These are phyloP conservation scores for Aspergillus quadrilineatus DNA, from an alignment of 2,329 filamentous ascomycete species.

Conservation along the genomic window DNA sequence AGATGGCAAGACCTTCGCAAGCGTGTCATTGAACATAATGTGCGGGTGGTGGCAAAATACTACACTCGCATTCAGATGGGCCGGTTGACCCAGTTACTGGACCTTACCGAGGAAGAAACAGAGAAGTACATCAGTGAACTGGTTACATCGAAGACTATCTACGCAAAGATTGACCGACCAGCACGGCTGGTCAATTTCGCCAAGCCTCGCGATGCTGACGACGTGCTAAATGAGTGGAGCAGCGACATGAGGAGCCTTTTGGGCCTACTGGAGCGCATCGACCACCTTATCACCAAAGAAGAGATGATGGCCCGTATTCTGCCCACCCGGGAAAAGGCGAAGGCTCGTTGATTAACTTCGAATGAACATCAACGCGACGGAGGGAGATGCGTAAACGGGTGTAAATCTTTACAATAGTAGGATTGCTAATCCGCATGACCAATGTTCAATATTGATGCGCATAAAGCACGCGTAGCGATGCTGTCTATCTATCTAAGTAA, in stretches of 20 bases:
- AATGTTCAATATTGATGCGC: neutral
- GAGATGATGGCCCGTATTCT: slow-evolving; percentile 99
- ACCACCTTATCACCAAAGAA: slow-evolving; percentile 98
- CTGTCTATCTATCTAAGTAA: slow-evolving; percentile 8
- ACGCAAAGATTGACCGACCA: slow-evolving; percentile 93
- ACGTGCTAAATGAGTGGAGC: slow-evolving; percentile 97
- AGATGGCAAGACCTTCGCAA: slow-evolving; percentile 95
- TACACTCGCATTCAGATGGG: slow-evolving; percentile 96
- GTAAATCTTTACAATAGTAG: slow-evolving; percentile 35
- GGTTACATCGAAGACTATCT: slow-evolving; percentile 96
- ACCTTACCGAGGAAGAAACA: slow-evolving; percentile 91
- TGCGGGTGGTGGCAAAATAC: slow-evolving; percentile 96
- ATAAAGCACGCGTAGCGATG: neutral
- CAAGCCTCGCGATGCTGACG: slow-evolving; percentile 90
- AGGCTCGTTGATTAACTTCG: slow-evolving; percentile 32
- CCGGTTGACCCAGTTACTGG: slow-evolving; percentile 84
- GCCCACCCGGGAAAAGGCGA: slow-evolving; percentile 51
- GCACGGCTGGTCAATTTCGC: slow-evolving; percentile 91
- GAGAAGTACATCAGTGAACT: slow-evolving; percentile 98
- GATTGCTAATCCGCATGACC: slow-evolving; percentile 16
- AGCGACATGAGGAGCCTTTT: slow-evolving; percentile 94
- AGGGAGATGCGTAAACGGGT: slow-evolving; percentile 21
- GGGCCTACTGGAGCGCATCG: slow-evolving; percentile 82
- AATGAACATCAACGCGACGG: slow-evolving; percentile 3
- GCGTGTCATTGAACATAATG: slow-evolving; percentile 98